Percentiles rank a stretch among this genome's conserved stretches.
These are phyloP conservation scores for Fusarium torulosum DNA, from an alignment of 2,329 filamentous ascomycete genomes.

Conservation along the genomic window DNA sequence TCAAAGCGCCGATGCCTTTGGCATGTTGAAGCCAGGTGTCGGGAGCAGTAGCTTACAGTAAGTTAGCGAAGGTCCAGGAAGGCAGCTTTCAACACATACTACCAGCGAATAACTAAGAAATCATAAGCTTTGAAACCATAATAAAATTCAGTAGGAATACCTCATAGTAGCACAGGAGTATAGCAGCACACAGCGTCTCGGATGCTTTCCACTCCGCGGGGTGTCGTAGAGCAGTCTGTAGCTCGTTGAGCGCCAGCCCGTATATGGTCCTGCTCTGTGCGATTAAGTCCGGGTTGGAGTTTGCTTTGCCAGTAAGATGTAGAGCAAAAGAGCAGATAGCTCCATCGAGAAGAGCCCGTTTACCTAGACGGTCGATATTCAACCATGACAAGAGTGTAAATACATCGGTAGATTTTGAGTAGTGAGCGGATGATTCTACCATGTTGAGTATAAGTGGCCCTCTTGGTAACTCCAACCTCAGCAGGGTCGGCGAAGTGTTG, in stretches of 20 bases:
- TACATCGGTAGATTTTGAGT: slow-evolving; percentile 42
- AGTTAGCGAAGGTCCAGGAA: neutral
- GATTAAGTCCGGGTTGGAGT: slow-evolving; percentile 48
- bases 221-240: slow-evolving; percentile 55
- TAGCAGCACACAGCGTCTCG: slow-evolving; percentile 58
- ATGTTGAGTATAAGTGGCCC: slow-evolving; percentile 52
- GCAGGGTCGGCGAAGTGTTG: slow-evolving; percentile 29
- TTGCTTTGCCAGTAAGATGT: slow-evolving; percentile 55
- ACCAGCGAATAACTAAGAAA: slow-evolving; percentile 57
- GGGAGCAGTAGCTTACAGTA: slow-evolving; percentile 34
- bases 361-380: slow-evolving; percentile 51
- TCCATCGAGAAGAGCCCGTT: slow-evolving; percentile 54
- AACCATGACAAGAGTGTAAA: slow-evolving; percentile 48
- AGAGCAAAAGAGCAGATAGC: slow-evolving; percentile 55
- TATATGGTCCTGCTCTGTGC: slow-evolving; percentile 55
- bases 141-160: slow-evolving; percentile 38
- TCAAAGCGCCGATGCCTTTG: slow-evolving; percentile 54
- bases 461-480: slow-evolving; percentile 41
- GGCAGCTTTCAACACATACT: slow-evolving; percentile 28
- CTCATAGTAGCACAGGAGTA: slow-evolving; percentile 57
- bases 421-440: slow-evolving; percentile 43
- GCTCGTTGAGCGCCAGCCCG: slow-evolving; percentile 52
- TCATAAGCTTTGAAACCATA: slow-evolving; percentile 26
- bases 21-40: slow-evolving; percentile 57
- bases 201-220: slow-evolving; percentile 54